phyloP scores from a whole-genome alignment of 2,329 filamentous ascomycete species.

The Penicillium sp. region DNA sequence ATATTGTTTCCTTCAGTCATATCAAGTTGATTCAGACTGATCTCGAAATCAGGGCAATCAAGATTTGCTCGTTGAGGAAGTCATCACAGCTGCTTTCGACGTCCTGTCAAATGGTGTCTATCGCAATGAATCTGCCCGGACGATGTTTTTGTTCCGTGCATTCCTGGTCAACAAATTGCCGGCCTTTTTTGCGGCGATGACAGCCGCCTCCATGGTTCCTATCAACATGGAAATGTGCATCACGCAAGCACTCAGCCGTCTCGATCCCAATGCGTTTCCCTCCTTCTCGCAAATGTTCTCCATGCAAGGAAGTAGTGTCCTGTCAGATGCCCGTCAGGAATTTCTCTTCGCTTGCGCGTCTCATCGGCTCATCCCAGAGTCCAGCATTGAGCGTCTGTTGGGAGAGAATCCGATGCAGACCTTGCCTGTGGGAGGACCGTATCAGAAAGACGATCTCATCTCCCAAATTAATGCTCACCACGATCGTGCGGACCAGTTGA shows the following conservation, averaged over 20 bases:
- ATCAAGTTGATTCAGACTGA: slow-evolving; percentile 29
- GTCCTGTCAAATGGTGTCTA: slow-evolving; percentile 81
- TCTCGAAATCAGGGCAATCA: slow-evolving; percentile 58
- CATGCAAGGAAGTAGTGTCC: slow-evolving; percentile 52
- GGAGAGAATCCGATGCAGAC: slow-evolving; percentile 79
- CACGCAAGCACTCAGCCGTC: slow-evolving; percentile 57
- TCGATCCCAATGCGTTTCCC: slow-evolving; percentile 59
- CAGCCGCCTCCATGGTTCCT: slow-evolving; percentile 52
- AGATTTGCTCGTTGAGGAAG: slow-evolving; percentile 69
- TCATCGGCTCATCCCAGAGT: slow-evolving; percentile 73
- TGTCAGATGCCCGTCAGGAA: slow-evolving; percentile 66
- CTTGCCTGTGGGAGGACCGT: slow-evolving; percentile 66
- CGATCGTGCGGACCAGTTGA: slow-evolving; percentile 66
- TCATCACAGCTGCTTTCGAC: slow-evolving; percentile 85
- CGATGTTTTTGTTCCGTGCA: slow-evolving; percentile 69
- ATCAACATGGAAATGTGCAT: slow-evolving; percentile 60
- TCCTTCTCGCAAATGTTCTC: slow-evolving; percentile 60
- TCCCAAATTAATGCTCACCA: slow-evolving; percentile 70
- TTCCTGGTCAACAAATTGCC: slow-evolving; percentile 76
- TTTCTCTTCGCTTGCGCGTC: slow-evolving; percentile 88
- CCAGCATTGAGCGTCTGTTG: slow-evolving; percentile 70
- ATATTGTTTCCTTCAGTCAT: background rate
- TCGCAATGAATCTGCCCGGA: slow-evolving; percentile 55
- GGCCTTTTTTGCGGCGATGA: slow-evolving; percentile 53
- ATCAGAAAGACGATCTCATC: slow-evolving; percentile 71